Conservation (phyloP, 1,284 basidiomycete species). For the Austroboletus novae-zelandiae region DNA sequence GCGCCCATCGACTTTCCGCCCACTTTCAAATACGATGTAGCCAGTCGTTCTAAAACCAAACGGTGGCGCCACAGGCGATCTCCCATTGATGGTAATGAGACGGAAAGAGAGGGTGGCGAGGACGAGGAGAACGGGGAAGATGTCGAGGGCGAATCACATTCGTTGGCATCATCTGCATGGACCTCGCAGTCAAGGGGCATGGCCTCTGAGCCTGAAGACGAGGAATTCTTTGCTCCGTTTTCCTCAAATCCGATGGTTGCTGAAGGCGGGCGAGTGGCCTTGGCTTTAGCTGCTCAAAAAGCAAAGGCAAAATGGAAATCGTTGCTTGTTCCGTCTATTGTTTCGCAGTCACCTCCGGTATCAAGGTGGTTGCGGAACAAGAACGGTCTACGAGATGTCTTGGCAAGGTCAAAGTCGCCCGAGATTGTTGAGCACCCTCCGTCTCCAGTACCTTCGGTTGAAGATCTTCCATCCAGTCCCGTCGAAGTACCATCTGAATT, state of each 20-base stretch:
- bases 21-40: constrained; percentile 83
- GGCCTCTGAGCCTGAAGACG: constrained; percentile 42
- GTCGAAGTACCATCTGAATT: constrained; percentile 14
- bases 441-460: constrained; percentile 21
- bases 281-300: constrained; percentile 49
- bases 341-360: constrained; percentile 35
- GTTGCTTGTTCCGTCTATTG: constrained; percentile 36
- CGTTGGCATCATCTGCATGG: constrained; percentile 52
- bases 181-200: constrained; percentile 44
- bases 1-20: constrained; percentile 73
- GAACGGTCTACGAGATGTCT: constrained; percentile 12
- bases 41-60: constrained; percentile 48
- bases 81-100: constrained; percentile 31
- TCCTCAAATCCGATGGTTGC: constrained; percentile 21
- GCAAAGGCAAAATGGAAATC: constrained; percentile 60
- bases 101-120: constrained; percentile 33
- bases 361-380: constrained; percentile 32
- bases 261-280: constrained; percentile 40
- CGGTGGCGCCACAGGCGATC: constrained; percentile 36
- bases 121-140: constrained; percentile 42
- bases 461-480: constrained; percentile 27
- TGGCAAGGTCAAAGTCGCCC: constrained; percentile 19
- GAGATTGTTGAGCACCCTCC: constrained; percentile 25
- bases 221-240: constrained; percentile 37
- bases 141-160: constrained; percentile 47